Percentiles rank a stretch among this genome's conserved stretches.
Evolutionary conservation across 768 basidiomycete species (phyloP).

Genomic region (Suillus ampliporus): DNA sequence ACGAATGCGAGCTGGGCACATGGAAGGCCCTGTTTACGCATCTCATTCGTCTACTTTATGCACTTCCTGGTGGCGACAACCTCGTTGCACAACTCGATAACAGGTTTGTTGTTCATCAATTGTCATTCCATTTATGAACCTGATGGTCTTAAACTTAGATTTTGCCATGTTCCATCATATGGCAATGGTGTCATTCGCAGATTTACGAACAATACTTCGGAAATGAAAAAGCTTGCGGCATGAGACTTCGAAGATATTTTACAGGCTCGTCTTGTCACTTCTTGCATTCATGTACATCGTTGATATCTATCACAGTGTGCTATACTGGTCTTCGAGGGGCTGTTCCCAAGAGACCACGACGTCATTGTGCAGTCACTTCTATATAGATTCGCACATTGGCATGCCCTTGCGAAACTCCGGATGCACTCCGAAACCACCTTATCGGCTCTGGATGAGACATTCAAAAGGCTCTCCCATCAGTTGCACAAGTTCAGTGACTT

Average conservation of each 20-base stretch:
- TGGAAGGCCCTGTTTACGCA: conserved; percentile 44
- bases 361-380: conserved; percentile 13
- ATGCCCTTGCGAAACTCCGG: conserved; percentile 31
- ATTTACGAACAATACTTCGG: too few relatives aligned
- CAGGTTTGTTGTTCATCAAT: not conserved
- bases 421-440: conserved; percentile 31
- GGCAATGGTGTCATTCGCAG: too few relatives aligned
- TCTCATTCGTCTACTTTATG: conserved; percentile 37
- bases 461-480: conserved; percentile 20
- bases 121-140: too few relatives aligned
- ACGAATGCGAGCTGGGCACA: conserved; percentile 43
- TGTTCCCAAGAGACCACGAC: conserved; percentile 20
- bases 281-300: too few relatives aligned
- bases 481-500: conserved; percentile 38
- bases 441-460: not conserved
- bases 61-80: conserved; percentile 6
- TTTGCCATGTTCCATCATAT: conserved; percentile 32
- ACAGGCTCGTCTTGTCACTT: too few relatives aligned
- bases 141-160: conserved; percentile 26
- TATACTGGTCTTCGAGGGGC: conserved; percentile 40
- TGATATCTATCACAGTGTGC: conserved; percentile 29
- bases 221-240: too few relatives aligned
- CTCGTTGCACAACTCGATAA: not conserved
- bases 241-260: too few relatives aligned
- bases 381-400: conserved; percentile 8